Conservation (phyloP, 73 alveolate genomes). For the Halteria grandinella region DNA sequence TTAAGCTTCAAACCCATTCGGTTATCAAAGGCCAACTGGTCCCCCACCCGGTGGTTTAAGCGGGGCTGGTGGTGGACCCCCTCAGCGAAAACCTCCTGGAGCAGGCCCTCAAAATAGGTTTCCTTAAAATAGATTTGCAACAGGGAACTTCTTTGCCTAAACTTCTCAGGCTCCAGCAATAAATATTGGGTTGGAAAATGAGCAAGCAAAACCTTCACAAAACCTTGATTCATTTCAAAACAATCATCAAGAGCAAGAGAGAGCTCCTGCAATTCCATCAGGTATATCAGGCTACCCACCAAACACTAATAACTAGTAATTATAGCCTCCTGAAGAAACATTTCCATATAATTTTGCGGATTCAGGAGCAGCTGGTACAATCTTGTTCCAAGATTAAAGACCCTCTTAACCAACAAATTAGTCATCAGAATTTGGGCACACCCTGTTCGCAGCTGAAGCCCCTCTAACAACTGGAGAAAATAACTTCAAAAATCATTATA, state of each 20-base stretch:
- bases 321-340: too few species aligned
- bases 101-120: slow-evolving; percentile 47
- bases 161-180: too few species aligned
- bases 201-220: too few species aligned
- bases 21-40: slow-evolving; percentile 25
- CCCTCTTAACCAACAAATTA: too few species aligned
- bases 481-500: too few species aligned
- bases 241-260: slow-evolving; percentile 25
- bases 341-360: too few species aligned
- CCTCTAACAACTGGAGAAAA: too few species aligned
- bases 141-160: slow-evolving; percentile 8
- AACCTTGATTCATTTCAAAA: too few species aligned
- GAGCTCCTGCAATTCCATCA: slow-evolving; percentile 14
- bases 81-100: not conserved
- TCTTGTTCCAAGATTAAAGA: not conserved
- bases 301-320: slow-evolving; percentile 1
- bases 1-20: slow-evolving; percentile 42
- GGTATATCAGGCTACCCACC: not conserved
- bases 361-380: slow-evolving; percentile 43
- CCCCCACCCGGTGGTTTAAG: too few species aligned
- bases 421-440: too few species aligned
- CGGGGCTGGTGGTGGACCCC: slow-evolving; percentile 5
- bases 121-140: slow-evolving; percentile 49
- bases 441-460: too few species aligned
- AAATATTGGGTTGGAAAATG: too few species aligned